Evolutionary conservation across 495 filamentous ascomycete species (phyloP).

Genomic region (Neurospora sublineolata): DNA sequence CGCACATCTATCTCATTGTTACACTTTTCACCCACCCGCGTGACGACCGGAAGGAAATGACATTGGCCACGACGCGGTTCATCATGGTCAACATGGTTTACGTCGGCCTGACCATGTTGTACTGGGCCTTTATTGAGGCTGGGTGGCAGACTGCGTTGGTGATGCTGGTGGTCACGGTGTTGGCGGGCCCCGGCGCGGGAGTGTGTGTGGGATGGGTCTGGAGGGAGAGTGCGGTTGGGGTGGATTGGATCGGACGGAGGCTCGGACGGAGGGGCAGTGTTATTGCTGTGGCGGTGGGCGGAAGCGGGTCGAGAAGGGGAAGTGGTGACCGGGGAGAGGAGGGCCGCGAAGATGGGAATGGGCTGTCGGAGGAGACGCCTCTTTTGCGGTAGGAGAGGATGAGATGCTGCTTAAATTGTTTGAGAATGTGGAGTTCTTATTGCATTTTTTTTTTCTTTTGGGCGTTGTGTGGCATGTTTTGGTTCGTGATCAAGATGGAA

Average conservation of each 20-base stretch:
- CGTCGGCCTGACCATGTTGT: conserved; percentile 25
- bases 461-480: not conserved
- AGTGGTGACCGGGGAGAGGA: not conserved
- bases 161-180: conserved; percentile 16
- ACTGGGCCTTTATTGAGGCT: conserved; percentile 31
- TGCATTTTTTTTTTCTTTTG: not conserved
- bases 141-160: conserved; percentile 19
- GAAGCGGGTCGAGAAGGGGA: not conserved
- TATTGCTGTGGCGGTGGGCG: conserved; percentile 21
- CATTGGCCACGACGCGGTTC: conserved; percentile 22
- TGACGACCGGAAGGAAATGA: conserved; percentile 31
- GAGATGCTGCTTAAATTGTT: too few relatives aligned
- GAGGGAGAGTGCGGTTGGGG: conserved; percentile 22
- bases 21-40: conserved; percentile 10
- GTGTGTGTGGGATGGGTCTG: conserved; percentile 26
- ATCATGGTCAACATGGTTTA: conserved; percentile 25
- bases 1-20: conserved; percentile 22
- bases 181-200: conserved; percentile 29
- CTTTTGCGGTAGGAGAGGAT: conserved; percentile 12
- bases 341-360: not conserved
- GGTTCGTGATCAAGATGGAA: not conserved
- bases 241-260: conserved; percentile 4
- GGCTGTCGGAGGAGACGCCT: conserved; percentile 19
- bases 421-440: not conserved
- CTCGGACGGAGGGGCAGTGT: conserved; percentile 3